Percentiles rank a stretch among this genome's conserved stretches.
These are phyloP conservation scores for Eutypella sp. DNA, from an alignment of 2,329 filamentous ascomycete genomes.

Conservation along the genomic window DNA sequence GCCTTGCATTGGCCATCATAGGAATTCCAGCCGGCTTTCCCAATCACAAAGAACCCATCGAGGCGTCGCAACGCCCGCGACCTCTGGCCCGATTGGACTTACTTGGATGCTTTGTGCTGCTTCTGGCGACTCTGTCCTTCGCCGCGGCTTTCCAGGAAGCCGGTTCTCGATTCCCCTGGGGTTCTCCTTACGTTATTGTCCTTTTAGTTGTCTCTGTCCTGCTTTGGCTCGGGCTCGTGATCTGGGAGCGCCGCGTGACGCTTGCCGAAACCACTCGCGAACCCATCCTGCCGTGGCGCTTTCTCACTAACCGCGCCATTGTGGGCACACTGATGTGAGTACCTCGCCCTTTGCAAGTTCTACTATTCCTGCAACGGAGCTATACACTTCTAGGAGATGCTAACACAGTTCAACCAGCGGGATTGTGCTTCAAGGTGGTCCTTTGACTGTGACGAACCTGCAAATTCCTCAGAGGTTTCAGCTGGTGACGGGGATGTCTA, in stretches of 20 bases:
- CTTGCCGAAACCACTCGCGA: slow-evolving; percentile 3
- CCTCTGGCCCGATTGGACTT: neutral
- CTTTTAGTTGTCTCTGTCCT: neutral
- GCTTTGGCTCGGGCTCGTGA: slow-evolving; percentile 1
- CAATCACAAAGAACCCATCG: neutral
- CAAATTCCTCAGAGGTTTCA: slow-evolving; percentile 17
- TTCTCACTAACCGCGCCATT: slow-evolving; percentile 12
- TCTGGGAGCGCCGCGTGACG: slow-evolving; percentile 12
- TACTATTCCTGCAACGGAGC: neutral
- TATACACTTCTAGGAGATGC: neutral
- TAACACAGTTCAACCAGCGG: neutral
- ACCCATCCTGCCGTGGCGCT: slow-evolving; percentile 18
- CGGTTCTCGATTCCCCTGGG: slow-evolving; percentile 2
- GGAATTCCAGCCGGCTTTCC: neutral
- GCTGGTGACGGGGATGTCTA: slow-evolving; percentile 11
- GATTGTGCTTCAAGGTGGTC: neutral
- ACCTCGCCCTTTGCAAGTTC: neutral
- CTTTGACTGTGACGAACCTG: slow-evolving; percentile 3
- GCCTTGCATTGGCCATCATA: neutral
- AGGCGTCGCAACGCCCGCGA: neutral
- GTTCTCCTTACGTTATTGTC: neutral
- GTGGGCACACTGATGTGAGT: slow-evolving; percentile 14
- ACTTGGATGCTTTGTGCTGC: neutral
- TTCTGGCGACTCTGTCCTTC: slow-evolving; percentile 3
- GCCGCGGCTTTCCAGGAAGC: slow-evolving; percentile 4